Percentiles rank a stretch among this genome's conserved stretches.
phyloP scores from a whole-genome alignment of 1,284 basidiomycete genomes.

The Fomitopsis palustris region DNA sequence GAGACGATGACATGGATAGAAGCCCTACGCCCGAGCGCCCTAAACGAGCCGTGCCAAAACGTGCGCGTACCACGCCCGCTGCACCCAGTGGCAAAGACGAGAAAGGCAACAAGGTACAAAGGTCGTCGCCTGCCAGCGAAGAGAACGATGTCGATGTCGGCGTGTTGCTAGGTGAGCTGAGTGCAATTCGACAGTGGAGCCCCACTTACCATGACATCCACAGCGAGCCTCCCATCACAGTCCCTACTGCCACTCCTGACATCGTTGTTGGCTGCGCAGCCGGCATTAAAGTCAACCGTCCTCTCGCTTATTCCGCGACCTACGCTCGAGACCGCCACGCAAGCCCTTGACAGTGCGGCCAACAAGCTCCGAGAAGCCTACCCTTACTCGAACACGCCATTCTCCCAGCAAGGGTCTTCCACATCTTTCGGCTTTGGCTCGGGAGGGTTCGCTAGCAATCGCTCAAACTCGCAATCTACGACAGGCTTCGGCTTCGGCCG shows the following conservation, averaged over 20 bases:
- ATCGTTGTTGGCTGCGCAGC: constrained; percentile 60
- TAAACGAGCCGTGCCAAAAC: constrained; percentile 63
- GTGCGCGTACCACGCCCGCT: constrained; percentile 46
- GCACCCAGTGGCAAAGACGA: constrained; percentile 19
- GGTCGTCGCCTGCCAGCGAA: constrained; percentile 37
- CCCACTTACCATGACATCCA: constrained; percentile 1
- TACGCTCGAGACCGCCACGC: constrained; percentile 65
- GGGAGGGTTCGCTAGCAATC: constrained; percentile 17
- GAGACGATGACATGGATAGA: constrained; percentile 74
- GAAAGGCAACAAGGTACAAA: constrained; percentile 38
- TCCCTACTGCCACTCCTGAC: constrained; percentile 69
- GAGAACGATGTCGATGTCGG: constrained; percentile 70
- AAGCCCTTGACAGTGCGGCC: constrained; percentile 63
- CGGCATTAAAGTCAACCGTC: constrained; percentile 62
- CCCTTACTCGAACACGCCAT: constrained; percentile 62
- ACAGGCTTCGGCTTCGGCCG: constrained; percentile 49
- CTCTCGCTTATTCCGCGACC: constrained; percentile 76
- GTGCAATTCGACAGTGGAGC: constrained; percentile 7
- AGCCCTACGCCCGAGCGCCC: constrained; percentile 76
- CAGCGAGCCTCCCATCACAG: constrained; percentile 71
- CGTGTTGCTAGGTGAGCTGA: constrained; percentile 64
- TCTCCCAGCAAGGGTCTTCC: constrained; percentile 30
- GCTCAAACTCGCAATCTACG: constrained; percentile 20
- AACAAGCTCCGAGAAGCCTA: constrained; percentile 75
- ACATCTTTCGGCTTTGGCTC: constrained; percentile 21